These are phyloP conservation scores for Trebouxia sp. DNA, from an alignment of 139 green algal genomes.

Conservation along the genomic window DNA sequence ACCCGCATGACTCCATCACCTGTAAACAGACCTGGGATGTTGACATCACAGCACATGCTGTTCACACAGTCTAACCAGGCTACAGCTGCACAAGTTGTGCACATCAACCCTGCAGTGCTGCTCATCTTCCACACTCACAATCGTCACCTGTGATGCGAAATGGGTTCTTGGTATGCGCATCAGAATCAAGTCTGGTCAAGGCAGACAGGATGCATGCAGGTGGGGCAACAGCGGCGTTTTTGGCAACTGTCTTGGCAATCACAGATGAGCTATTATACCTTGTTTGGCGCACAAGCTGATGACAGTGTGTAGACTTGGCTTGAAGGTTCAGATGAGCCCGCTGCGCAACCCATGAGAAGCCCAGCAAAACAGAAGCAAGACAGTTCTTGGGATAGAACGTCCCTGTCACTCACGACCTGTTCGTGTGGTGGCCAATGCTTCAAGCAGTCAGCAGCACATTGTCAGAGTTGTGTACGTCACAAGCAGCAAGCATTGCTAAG, in stretches of 20 bases:
- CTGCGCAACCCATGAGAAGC: not conserved
- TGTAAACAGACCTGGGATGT: not conserved
- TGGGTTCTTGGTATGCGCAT: not conserved
- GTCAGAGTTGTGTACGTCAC: too few species aligned
- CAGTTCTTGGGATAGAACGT: not conserved
- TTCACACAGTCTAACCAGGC: constrained; percentile 46
- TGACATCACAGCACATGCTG: constrained; percentile 36
- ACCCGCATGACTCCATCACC: constrained; percentile 66
- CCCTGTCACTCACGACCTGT: not conserved
- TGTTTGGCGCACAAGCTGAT: not conserved
- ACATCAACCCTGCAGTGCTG: constrained; percentile 50
- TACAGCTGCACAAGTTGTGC: constrained; percentile 51
- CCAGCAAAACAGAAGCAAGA: not conserved
- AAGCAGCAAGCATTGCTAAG: too few species aligned
- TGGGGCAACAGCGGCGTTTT: not conserved
- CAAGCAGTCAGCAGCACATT: not conserved
- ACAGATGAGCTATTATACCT: not conserved
- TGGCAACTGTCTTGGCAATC: not conserved
- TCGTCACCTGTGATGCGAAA: constrained; percentile 43
- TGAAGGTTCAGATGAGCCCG: not conserved
- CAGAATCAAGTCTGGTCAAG: not conserved
- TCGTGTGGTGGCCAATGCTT: not conserved
- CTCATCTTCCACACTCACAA: constrained; percentile 68
- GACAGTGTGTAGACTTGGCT: too few species aligned
- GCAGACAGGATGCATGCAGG: not conserved